Percentiles rank a stretch among this genome's conserved stretches.
phyloP scores from a whole-genome alignment of 2,329 filamentous ascomycete species.

The Aspergillus japonicus region DNA sequence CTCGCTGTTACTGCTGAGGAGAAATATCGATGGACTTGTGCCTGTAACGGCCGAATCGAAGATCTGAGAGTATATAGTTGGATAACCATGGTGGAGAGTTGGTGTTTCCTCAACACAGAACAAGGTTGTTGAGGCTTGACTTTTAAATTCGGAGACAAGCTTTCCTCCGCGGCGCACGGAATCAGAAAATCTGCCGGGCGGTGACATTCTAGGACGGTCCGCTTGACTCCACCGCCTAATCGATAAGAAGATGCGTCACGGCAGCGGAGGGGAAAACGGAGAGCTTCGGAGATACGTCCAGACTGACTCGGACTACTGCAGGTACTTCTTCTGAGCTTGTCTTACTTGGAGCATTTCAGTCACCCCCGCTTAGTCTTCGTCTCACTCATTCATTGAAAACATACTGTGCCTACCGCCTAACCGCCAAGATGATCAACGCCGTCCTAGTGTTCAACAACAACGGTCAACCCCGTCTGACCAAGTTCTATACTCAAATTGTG shows the following conservation, averaged over 20 bases:
- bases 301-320: not conserved
- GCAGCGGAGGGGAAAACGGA: not conserved
- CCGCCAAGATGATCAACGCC: conserved; percentile 82
- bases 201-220: conserved; percentile 5
- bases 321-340: not conserved
- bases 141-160: not conserved
- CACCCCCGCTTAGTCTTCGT: not conserved
- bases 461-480: conserved; percentile 92
- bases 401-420: too few relatives aligned
- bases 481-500: conserved; percentile 97
- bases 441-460: conserved; percentile 99
- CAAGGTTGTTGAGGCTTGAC: conserved; percentile 14
- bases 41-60: conserved; percentile 5
- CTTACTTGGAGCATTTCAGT: not conserved
- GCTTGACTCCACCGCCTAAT: conserved; percentile 14
- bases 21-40: not conserved
- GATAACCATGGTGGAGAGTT: conserved; percentile 2
- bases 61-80: conserved; percentile 9
- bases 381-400: too few relatives aligned
- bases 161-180: not conserved
- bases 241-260: conserved; percentile 16
- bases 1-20: not conserved
- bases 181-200: conserved; percentile 18
- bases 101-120: not conserved
- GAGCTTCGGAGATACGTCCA: not conserved